A percentile compares a stretch with the other conserved stretches of the same genome.
Evolutionary conservation across 176 grass and related monocot species (phyloP).

Genomic region (Phoenix dactylifera): DNA sequence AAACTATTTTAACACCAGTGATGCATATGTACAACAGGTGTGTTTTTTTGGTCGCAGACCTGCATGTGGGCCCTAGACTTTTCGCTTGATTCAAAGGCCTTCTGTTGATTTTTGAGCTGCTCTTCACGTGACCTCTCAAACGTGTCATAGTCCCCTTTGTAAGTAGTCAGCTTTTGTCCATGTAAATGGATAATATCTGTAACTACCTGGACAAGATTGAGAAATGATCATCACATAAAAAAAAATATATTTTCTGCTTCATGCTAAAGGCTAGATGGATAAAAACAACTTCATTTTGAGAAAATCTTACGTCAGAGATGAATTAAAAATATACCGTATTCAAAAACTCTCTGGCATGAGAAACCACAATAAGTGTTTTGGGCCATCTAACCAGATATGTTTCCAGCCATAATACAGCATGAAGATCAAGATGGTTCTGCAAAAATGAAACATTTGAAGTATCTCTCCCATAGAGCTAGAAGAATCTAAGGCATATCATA

Average conservation of each 20-base stretch:
- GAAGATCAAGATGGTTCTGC: conserved; percentile 99
- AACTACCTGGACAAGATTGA: conserved; percentile 50
- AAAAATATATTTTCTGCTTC: background rate
- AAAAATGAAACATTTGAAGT: background rate
- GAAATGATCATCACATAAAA: background rate
- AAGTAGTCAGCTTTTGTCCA: conserved; percentile 65
- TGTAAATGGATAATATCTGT: conserved; percentile 93
- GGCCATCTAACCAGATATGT: conserved; percentile 90
- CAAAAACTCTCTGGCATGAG: conserved; percentile 89
- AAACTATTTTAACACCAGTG: no score
- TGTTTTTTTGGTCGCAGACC: conserved; percentile 22
- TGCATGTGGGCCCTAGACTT: conserved; percentile 86
- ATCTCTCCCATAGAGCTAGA: no score
- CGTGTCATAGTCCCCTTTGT: conserved; percentile 98
- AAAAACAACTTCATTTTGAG: background rate
- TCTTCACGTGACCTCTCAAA: conserved; percentile 86
- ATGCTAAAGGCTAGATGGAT: background rate
- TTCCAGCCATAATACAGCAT: conserved; percentile 94
- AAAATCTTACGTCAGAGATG: background rate
- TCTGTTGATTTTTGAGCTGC: conserved; percentile 85
- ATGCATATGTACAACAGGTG: no score
- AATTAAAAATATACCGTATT: conserved; percentile 56
- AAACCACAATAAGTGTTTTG: conserved; percentile 96
- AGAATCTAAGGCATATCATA: background rate
- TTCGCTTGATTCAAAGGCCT: conserved; percentile 85